Evolutionary conservation across 257 asterid genomes (phyloP).

Genomic region (Solanum megistacrolobum): DNA sequence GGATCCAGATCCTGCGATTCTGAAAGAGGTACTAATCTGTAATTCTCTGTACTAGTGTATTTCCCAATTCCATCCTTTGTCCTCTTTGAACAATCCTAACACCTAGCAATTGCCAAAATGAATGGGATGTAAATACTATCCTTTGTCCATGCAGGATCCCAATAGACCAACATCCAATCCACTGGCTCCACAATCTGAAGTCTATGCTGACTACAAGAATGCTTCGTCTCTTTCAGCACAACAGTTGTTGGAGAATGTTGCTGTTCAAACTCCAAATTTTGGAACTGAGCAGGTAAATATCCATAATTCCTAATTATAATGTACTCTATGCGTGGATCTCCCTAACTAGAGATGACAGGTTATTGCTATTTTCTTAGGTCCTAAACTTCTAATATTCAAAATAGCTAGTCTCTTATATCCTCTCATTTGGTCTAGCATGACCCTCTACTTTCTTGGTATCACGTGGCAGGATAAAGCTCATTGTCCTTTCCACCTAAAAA

Average conservation of each 20-base stretch:
- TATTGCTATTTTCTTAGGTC: background rate
- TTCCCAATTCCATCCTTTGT: background rate
- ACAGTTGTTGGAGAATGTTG: slow-evolving; percentile 71
- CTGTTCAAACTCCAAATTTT: slow-evolving; percentile 90
- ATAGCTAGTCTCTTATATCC: background rate
- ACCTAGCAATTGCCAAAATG: background rate
- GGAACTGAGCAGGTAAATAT: slow-evolving; percentile 85
- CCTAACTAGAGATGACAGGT: background rate
- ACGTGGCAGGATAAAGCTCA: slow-evolving; percentile 91
- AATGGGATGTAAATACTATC: background rate
- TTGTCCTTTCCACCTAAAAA: slow-evolving; percentile 95
- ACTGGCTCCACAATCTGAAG: slow-evolving; percentile 85
- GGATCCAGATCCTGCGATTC: slow-evolving; percentile 18
- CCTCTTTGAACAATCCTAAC: background rate
- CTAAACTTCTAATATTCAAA: background rate
- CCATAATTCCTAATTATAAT: background rate
- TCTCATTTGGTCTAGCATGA: background rate
- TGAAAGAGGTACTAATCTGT: slow-evolving; percentile 41
- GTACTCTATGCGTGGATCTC: background rate
- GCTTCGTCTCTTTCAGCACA: slow-evolving; percentile 63
- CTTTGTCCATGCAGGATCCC: slow-evolving; percentile 45
- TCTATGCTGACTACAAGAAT: slow-evolving; percentile 48
- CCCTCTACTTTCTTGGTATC: slow-evolving; percentile 24
- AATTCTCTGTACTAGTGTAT: background rate
- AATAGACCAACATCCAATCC: slow-evolving; percentile 92